A percentile compares a stretch with the other conserved stretches of the same genome.
phyloP scores from a whole-genome alignment of 2,329 filamentous ascomycete genomes.

The Colletotrichum tropicale region DNA sequence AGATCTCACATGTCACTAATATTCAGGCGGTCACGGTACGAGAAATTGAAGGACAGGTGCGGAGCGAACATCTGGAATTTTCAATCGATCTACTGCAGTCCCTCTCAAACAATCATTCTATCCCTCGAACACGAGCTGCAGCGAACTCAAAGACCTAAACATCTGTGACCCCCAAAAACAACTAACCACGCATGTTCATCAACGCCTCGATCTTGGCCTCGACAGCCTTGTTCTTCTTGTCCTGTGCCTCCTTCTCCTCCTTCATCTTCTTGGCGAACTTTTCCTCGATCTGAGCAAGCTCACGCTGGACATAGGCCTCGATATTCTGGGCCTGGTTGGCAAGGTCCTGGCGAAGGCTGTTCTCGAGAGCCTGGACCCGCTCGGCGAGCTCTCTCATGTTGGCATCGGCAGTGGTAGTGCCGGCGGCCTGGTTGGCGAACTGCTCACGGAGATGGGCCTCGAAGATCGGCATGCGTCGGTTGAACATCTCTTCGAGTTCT shows the following conservation, averaged over 20 bases:
- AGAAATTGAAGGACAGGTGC: rapidly evolving
- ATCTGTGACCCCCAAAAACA: neutral
- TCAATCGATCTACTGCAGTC: neutral
- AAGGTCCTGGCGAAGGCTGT: no score
- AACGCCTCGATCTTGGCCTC: neutral
- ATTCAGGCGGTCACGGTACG: rapidly evolving
- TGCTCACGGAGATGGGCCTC: neutral
- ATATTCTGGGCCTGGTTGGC: no score
- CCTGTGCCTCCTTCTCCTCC: no score
- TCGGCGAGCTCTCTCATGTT: no score
- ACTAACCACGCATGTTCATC: neutral
- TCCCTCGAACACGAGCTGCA: neutral
- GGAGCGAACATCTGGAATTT: neutral
- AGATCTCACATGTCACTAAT: neutral
- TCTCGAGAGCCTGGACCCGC: no score
- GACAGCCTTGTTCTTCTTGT: no score
- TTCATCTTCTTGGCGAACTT: no score
- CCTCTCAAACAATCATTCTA: neutral
- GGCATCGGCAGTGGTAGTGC: no score
- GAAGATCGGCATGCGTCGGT: neutral
- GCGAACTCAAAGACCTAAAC: neutral
- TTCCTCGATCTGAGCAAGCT: no score
- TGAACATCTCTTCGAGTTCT: no score
- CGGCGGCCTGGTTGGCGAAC: no score
- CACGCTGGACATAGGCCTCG: no score